Conservation (phyloP, 345 rosid species). For the Hibiscus mutabilis region DNA sequence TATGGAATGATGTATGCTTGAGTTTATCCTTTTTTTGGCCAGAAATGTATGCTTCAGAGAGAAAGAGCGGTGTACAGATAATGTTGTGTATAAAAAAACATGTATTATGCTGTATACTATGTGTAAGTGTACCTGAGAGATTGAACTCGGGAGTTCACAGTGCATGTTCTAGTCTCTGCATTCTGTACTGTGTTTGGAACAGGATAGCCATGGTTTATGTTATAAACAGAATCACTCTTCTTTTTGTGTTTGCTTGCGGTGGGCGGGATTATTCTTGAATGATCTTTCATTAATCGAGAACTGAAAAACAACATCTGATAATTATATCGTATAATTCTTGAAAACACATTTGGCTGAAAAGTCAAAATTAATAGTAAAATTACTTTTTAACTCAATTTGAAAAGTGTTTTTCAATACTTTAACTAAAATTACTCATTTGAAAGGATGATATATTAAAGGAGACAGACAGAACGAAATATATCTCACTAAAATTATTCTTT, state of each 20-base stretch:
- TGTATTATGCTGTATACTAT: constrained; percentile 4
- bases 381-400: too few relatives aligned
- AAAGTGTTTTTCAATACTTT: too few relatives aligned
- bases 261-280: neutral
- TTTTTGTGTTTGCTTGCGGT: neutral
- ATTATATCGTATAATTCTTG: too few relatives aligned
- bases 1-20: neutral
- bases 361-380: too few relatives aligned
- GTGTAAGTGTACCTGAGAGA: neutral
- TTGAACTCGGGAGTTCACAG: neutral
- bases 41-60: neutral
- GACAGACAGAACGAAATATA: too few relatives aligned
- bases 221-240: neutral
- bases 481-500: too few relatives aligned
- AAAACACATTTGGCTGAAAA: too few relatives aligned
- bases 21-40: too few relatives aligned
- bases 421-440: too few relatives aligned
- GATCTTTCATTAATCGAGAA: neutral
- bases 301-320: neutral
- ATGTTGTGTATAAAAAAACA: neutral
- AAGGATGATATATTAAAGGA: too few relatives aligned
- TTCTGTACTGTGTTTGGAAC: neutral
- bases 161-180: neutral
- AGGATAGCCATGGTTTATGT: neutral
- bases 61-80: constrained; percentile 2